Evolutionary conservation across 192 early-diverging fungal genomes (phyloP).

Genomic region (Thoreauomyces humboldtii): DNA sequence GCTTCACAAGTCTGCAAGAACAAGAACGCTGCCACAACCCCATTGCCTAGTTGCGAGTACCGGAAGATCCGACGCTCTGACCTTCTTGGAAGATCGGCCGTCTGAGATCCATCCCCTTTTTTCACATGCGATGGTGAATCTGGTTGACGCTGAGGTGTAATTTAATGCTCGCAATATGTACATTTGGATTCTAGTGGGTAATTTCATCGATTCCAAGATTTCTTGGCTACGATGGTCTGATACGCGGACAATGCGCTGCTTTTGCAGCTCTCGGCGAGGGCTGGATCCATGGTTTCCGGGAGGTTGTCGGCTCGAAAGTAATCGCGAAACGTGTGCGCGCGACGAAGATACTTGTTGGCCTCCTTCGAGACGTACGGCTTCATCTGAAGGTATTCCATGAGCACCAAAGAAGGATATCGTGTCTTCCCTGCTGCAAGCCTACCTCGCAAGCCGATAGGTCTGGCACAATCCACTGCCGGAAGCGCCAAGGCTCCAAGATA

Average conservation of each 20-base stretch:
- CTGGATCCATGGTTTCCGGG: constrained; percentile 19
- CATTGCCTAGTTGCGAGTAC: too few relatives aligned
- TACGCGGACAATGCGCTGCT: neutral
- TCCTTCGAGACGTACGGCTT: constrained; percentile 33
- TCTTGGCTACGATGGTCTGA: neutral
- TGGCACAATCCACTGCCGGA: constrained; percentile 35
- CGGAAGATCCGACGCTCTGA: too few relatives aligned
- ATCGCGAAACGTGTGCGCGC: constrained; percentile 29
- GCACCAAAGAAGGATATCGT: neutral
- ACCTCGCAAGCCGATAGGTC: constrained; percentile 32
- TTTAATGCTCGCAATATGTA: too few relatives aligned
- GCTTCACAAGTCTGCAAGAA: too few relatives aligned
- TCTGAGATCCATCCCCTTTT: too few relatives aligned
- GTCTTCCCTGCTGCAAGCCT: neutral
- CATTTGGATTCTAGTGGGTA: too few relatives aligned
- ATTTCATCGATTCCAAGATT: constrained; percentile 2
- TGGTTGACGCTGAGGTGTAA: too few relatives aligned
- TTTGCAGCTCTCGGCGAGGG: constrained; percentile 7
- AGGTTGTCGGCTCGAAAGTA: constrained; percentile 30
- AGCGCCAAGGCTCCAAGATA: constrained; percentile 37
- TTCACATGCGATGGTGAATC: too few relatives aligned
- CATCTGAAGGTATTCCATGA: constrained; percentile 11
- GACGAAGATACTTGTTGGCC: constrained; percentile 9
- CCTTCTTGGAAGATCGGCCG: too few relatives aligned
- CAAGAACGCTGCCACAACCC: too few relatives aligned